These are phyloP conservation scores for Ramaria sp. DNA, from an alignment of 768 basidiomycete genomes.

Conservation along the genomic window DNA sequence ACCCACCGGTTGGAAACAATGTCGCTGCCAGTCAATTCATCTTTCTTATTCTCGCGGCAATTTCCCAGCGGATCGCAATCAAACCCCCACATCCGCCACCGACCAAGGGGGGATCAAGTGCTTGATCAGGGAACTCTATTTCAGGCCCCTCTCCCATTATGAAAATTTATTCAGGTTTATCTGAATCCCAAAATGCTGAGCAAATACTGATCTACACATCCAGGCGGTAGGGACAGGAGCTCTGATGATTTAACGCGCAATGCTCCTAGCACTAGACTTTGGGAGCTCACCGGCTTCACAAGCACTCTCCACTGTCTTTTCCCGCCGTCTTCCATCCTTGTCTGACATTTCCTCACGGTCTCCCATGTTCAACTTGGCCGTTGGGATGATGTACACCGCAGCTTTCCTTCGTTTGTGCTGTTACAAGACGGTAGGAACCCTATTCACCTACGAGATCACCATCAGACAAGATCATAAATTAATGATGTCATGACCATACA, in stretches of 20 bases:
- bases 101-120: background rate
- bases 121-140: background rate
- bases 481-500: slow-evolving; percentile 14
- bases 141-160: background rate
- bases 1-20: background rate
- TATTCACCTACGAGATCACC: slow-evolving; percentile 14
- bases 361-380: no score
- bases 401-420: slow-evolving; percentile 18
- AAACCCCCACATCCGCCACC: background rate
- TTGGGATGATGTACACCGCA: no score
- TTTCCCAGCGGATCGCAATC: background rate
- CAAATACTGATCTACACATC: background rate
- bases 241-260: background rate
- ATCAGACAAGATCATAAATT: slow-evolving; percentile 16
- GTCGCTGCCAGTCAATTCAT: background rate
- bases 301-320: background rate
- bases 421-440: slow-evolving; percentile 12
- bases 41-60: background rate
- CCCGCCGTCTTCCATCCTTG: no score
- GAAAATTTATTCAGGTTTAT: background rate
- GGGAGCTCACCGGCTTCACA: background rate
- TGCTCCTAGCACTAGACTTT: background rate
- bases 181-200: background rate
- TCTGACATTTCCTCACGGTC: no score
- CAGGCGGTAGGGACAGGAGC: background rate